phyloP scores from a whole-genome alignment of 202 grass and related monocot genomes.

The Panicum virgatum region DNA sequence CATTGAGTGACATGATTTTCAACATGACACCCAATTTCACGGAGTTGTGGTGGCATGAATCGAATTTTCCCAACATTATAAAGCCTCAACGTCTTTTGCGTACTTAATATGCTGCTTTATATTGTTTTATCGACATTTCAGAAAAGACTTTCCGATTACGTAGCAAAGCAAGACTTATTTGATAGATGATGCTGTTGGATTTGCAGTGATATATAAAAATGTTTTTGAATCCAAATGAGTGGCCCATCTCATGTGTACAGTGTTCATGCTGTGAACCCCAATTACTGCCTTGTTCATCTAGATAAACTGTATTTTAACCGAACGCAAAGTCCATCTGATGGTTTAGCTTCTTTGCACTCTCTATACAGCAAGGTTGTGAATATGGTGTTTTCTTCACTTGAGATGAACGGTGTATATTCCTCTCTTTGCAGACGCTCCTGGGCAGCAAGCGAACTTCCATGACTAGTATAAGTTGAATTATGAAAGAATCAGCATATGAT shows the following conservation, averaged over 20 bases:
- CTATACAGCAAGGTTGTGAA: not conserved
- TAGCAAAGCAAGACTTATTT: not conserved
- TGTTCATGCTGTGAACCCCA: conserved; percentile 7
- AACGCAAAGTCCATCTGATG: not conserved
- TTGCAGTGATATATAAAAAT: not conserved
- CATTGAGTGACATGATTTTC: too few species aligned
- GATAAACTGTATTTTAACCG: not conserved
- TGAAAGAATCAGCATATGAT: not conserved
- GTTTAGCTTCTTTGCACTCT: not conserved
- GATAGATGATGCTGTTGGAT: not conserved
- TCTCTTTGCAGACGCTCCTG: not conserved
- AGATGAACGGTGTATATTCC: not conserved
- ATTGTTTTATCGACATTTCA: too few species aligned
- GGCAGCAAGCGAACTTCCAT: not conserved
- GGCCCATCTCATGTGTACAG: not conserved
- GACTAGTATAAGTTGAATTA: not conserved
- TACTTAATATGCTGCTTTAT: too few species aligned
- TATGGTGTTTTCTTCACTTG: not conserved
- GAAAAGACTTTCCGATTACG: too few species aligned
- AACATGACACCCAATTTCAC: too few species aligned
- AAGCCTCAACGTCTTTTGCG: too few species aligned
- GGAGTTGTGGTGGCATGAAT: too few species aligned
- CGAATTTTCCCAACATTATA: too few species aligned
- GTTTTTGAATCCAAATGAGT: not conserved
- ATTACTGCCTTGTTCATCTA: not conserved